phyloP scores from a whole-genome alignment of 73 alveolate species.

The Halteria grandinella region DNA sequence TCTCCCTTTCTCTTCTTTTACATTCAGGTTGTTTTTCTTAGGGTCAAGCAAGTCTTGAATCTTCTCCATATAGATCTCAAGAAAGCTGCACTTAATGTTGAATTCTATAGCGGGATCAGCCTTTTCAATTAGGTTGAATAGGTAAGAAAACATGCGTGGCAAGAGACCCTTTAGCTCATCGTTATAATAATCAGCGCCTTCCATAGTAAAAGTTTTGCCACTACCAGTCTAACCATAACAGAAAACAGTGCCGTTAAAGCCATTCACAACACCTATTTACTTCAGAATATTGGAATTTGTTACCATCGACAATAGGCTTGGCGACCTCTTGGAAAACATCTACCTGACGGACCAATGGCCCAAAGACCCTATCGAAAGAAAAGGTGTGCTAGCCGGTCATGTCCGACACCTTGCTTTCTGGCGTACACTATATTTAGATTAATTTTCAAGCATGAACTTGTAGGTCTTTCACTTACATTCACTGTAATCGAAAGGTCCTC shows the following conservation, averaged over 20 bases:
- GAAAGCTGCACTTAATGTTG: slow-evolving; percentile 83
- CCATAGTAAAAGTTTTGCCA: slow-evolving; percentile 98
- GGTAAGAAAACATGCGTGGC: slow-evolving; percentile 89
- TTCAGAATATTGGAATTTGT: background rate
- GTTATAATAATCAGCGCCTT: slow-evolving; percentile 81
- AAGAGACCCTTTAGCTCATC: slow-evolving; percentile 81
- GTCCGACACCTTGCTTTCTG: slow-evolving; percentile 54
- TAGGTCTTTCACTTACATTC: background rate
- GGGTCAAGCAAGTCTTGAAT: slow-evolving; percentile 90
- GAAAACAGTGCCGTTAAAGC: slow-evolving; percentile 96
- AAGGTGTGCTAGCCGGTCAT: slow-evolving; percentile 69
- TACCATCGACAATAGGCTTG: slow-evolving; percentile 81
- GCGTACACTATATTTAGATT: background rate
- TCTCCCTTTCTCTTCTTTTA: slow-evolving; percentile 91
- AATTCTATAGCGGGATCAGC: slow-evolving; percentile 80
- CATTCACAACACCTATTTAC: slow-evolving; percentile 85
- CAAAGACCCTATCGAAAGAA: slow-evolving; percentile 82
- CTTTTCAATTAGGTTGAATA: slow-evolving; percentile 72
- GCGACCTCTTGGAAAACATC: slow-evolving; percentile 79
- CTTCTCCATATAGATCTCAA: slow-evolving; percentile 94
- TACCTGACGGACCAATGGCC: slow-evolving; percentile 73
- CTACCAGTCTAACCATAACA: slow-evolving; percentile 98
- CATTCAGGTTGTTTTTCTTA: slow-evolving; percentile 82
- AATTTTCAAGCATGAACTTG: background rate
- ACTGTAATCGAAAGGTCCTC: slow-evolving; percentile 17